A percentile compares a stretch with the other conserved stretches of the same genome.
Conservation (phyloP, 1,284 basidiomycete genomes). For the Austroboletus novae-zelandiae region DNA sequence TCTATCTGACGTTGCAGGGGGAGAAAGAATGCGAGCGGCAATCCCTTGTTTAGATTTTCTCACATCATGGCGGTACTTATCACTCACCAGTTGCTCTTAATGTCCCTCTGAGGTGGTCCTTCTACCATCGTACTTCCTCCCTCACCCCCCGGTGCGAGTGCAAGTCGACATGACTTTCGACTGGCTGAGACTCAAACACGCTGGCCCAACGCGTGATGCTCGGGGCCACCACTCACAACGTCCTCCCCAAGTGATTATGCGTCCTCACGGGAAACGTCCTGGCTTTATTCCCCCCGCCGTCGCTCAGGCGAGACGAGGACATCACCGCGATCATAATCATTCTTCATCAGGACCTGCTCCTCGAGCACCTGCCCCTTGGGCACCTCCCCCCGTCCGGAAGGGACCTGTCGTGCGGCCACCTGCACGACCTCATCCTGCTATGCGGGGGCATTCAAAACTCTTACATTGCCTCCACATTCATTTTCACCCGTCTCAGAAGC, state of each 20-base stretch:
- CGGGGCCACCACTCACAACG: conserved; percentile 17
- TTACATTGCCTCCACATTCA: conserved; percentile 27
- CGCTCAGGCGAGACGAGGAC: conserved; percentile 20
- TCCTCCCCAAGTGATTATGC: conserved; percentile 14
- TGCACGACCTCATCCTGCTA: conserved; percentile 9
- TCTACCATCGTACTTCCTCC: conserved; percentile 3
- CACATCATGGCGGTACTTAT: conserved; percentile 30
- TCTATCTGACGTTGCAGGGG: conserved; percentile 30
- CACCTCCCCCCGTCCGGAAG: conserved; percentile 14
- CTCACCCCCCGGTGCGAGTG: conserved; percentile 9
- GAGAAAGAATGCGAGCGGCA: conserved; percentile 27
- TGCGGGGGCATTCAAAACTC: conserved; percentile 15
- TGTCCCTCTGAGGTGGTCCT: conserved; percentile 16
- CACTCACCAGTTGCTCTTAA: conserved; percentile 28
- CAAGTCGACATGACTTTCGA: conserved; percentile 25
- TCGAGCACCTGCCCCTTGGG: conserved; percentile 8
- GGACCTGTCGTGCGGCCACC: conserved; percentile 15
- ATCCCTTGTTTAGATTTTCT: conserved; percentile 24
- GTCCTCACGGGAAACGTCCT: conserved; percentile 20
- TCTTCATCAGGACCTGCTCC: conserved; percentile 4
- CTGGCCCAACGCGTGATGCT: conserved; percentile 17
- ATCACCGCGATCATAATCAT: conserved; percentile 17
- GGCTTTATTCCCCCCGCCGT: conserved; percentile 15
- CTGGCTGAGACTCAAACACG: conserved; percentile 25
- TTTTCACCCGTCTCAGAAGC: conserved; percentile 27